Evolutionary conservation across 257 asterid genomes (phyloP), one percentile per base, ranked within the genome.

Genomic region (Forsythia suspensa): DNA sequence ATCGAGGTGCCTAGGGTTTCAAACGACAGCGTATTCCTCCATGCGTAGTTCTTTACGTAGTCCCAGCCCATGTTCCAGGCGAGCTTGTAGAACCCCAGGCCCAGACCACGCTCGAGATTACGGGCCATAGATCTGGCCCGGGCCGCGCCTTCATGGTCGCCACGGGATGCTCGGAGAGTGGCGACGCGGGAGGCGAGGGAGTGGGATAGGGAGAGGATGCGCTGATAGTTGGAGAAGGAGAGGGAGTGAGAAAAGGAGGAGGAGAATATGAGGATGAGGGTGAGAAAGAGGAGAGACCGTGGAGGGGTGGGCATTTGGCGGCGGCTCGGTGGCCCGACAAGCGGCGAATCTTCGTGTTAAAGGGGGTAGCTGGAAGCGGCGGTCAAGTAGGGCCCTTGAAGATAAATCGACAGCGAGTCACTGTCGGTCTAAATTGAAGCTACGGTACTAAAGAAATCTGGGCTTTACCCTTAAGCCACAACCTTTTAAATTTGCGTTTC

Each of bases 131-230:
- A 72, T 20, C 83, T 63, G 18, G 97, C 99, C 77, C 97, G 84
- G 10, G 81, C 82, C 4, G 98, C 90, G 39, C 94, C 97, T 4
- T 68, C 83, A 11, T 4, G 24, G 77, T 95, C 98, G 29, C 97
- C 97, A 71, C 98, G 97, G 51, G 89, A 80, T 76, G 89, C 84
- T 0, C 97, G 95, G 78, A 87, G 92, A 67, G 80, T 84, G 80
- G 98, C 92, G 18, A 93, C 95, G 73, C 97, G 97, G 68, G 90
- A 76, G 57, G 86, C 48, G 71, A 93, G 92, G 70, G 98, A 88
- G 80, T 93, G 96, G 12, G 98, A 86, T 46, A 95, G 88, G 83
- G 97, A 93, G 46, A 90, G 44, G 63, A 91, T 77, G 80, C 87
- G 57, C 7, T 76, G 92, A 83, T 86, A 89, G 81, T 78, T 77